These are phyloP conservation scores for Dioscorea dumetorum DNA, from an alignment of 106 monocot species.

Conservation along the genomic window DNA sequence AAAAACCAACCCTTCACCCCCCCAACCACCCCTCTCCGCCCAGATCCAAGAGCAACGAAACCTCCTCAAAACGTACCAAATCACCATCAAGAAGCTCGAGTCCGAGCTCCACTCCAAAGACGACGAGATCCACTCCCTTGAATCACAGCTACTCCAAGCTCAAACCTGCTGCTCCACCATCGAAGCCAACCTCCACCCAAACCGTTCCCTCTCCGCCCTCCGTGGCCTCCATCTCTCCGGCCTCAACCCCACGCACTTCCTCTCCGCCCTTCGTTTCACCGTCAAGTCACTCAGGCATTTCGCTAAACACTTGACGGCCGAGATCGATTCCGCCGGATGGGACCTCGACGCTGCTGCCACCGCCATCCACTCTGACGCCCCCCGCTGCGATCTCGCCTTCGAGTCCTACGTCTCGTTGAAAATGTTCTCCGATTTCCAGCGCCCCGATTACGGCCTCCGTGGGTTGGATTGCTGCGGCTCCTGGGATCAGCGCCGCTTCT, in stretches of 20 bases:
- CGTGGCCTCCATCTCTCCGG: slow-evolving; percentile 55
- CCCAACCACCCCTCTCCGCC: slow-evolving; percentile 18
- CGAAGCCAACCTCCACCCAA: slow-evolving; percentile 33
- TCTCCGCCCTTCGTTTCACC: slow-evolving; percentile 31
- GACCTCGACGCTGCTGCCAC: slow-evolving; percentile 43
- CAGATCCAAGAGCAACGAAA: slow-evolving; percentile 68
- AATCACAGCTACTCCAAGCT: slow-evolving; percentile 20
- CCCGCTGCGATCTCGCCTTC: slow-evolving; percentile 30
- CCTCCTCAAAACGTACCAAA: slow-evolving; percentile 63
- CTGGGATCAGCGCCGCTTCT: slow-evolving; percentile 42
- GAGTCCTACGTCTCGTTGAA: slow-evolving; percentile 50
- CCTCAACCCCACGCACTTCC: slow-evolving; percentile 64
- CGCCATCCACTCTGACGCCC: slow-evolving; percentile 26
- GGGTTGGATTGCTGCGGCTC: neutral
- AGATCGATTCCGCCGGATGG: slow-evolving; percentile 70
- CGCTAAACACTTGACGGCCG: slow-evolving; percentile 25
- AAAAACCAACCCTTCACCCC: slow-evolving; percentile 23
- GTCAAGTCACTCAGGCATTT: slow-evolving; percentile 54
- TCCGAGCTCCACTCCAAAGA: slow-evolving; percentile 37
- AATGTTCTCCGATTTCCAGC: slow-evolving; percentile 69
- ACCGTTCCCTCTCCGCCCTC: slow-evolving; percentile 27
- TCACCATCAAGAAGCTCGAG: slow-evolving; percentile 54
- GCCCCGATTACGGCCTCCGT: slow-evolving; percentile 25
- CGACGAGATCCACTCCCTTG: slow-evolving; percentile 23
- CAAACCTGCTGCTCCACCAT: slow-evolving; percentile 21